Conservation (phyloP, 768 basidiomycete genomes). For the Termitomyces sp. region DNA sequence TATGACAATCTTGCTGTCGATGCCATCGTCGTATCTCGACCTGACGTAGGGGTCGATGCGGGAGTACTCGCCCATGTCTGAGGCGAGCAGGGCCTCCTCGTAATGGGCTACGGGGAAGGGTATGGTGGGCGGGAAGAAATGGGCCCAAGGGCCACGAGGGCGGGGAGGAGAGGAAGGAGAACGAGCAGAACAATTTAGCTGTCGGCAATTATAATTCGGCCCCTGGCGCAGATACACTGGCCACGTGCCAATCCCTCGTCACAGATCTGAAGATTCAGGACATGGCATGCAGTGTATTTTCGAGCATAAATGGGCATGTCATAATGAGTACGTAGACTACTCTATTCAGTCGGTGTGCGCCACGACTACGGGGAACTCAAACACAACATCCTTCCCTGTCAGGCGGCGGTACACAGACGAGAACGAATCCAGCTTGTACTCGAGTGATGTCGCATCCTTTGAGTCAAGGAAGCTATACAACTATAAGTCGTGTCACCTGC, state of each 20-base stretch:
- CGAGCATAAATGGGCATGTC: slow-evolving; percentile 16
- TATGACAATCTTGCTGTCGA: slow-evolving; percentile 94
- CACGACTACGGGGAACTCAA: slow-evolving; percentile 80
- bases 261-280: slow-evolving; percentile 8
- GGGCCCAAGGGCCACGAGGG: slow-evolving; percentile 44
- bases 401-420: slow-evolving; percentile 92
- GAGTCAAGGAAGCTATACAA: slow-evolving; percentile 84
- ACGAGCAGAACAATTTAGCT: slow-evolving; percentile 24
- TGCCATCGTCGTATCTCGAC: slow-evolving; percentile 72
- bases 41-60: slow-evolving; percentile 61
- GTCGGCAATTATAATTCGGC: slow-evolving; percentile 18
- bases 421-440: slow-evolving; percentile 99
- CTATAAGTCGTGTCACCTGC: slow-evolving; percentile 8
- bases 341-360: slow-evolving; percentile 44
- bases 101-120: slow-evolving; percentile 15
- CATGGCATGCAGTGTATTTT: slow-evolving; percentile 13
- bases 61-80: slow-evolving; percentile 51
- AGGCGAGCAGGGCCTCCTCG: slow-evolving; percentile 16
- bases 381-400: slow-evolving; percentile 95
- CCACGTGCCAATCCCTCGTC: slow-evolving; percentile 26
- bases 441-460: slow-evolving; percentile 95
- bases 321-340: slow-evolving; percentile 25
- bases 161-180: slow-evolving; percentile 28
- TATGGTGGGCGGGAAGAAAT: slow-evolving; percentile 12
- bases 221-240: slow-evolving; percentile 22